Conservation (phyloP, 495 filamentous ascomycete genomes). For the Staphylotrichum tortipilum region DNA sequence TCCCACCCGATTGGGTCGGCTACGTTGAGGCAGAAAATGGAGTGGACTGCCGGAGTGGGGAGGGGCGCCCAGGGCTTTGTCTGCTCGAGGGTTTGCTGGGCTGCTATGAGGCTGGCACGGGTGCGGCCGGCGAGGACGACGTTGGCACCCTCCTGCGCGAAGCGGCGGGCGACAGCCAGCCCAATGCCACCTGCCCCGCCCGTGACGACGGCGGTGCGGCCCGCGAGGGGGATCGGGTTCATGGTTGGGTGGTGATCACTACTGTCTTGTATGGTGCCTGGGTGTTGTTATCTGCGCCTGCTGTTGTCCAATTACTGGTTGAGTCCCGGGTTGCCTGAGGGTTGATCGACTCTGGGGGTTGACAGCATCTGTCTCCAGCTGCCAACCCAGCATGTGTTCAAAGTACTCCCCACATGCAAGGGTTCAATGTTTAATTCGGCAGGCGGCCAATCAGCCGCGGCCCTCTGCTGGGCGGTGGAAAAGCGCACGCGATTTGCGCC, state of each 20-base stretch:
- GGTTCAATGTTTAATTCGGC: too few species aligned
- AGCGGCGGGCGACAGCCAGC: constrained; percentile 51
- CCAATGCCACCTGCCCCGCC: constrained; percentile 38
- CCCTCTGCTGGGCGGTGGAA: too few species aligned
- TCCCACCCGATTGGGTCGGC: constrained; percentile 11
- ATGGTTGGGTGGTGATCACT: neutral
- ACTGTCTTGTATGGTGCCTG: too few species aligned
- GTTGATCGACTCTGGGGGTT: too few species aligned
- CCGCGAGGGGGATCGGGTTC: constrained; percentile 15
- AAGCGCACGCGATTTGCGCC: too few species aligned
- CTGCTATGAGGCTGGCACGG: constrained; percentile 28
- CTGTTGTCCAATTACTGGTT: too few species aligned
- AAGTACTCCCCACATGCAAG: too few species aligned
- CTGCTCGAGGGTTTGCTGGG: constrained; percentile 4
- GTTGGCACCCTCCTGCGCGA: constrained; percentile 53
- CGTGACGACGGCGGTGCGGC: constrained; percentile 31
- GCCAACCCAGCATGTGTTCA: too few species aligned
- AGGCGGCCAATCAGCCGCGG: too few species aligned
- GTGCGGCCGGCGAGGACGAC: constrained; percentile 49
- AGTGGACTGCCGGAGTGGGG: neutral
- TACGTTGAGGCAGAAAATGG: constrained; percentile 24
- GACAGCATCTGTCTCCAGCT: too few species aligned
- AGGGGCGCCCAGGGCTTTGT: constrained; percentile 9
- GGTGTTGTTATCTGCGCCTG: too few species aligned
- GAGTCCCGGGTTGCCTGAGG: too few species aligned